These are phyloP conservation scores for Ceratobasidium sp. DNA, from an alignment of 1,284 basidiomycete species.

Conservation along the genomic window DNA sequence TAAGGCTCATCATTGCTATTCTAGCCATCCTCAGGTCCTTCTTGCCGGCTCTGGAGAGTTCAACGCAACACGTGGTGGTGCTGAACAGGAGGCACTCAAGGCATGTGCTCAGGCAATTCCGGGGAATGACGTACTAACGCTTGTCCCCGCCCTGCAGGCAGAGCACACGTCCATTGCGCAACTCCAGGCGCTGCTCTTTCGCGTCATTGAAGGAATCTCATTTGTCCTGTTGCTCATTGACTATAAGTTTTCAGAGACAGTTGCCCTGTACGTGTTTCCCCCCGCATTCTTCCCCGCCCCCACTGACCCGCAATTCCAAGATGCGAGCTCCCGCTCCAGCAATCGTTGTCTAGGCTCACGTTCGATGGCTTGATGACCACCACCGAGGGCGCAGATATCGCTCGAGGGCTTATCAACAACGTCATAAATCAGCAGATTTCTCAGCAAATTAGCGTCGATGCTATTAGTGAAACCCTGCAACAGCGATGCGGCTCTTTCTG, in stretches of 20 bases:
- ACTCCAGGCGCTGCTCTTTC: constrained; percentile 73
- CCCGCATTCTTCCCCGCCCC: constrained; percentile 4
- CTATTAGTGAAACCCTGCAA: constrained; percentile 93
- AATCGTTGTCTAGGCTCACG: constrained; percentile 69
- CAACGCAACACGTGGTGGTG: constrained; percentile 58
- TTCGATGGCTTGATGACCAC: constrained; percentile 86
- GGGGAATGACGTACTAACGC: constrained; percentile 14
- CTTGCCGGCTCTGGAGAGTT: constrained; percentile 74
- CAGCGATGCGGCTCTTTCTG: constrained; percentile 97
- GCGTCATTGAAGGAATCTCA: constrained; percentile 89
- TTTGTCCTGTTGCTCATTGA: constrained; percentile 93
- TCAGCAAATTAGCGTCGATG: constrained; percentile 94
- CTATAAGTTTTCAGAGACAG: constrained; percentile 86
- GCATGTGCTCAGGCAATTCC: constrained; percentile 50
- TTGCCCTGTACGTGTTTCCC: constrained; percentile 66
- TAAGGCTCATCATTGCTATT: constrained; percentile 41
- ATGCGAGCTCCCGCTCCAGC: constrained; percentile 73
- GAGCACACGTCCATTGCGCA: constrained; percentile 83
- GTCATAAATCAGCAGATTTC: constrained; percentile 98
- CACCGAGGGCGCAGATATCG: constrained; percentile 80
- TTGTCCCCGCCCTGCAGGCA: constrained; percentile 54
- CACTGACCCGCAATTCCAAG: constrained; percentile 50
- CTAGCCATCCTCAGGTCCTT: constrained; percentile 79
- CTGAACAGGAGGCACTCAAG: constrained; percentile 84
- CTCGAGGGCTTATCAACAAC: constrained; percentile 89